These are phyloP conservation scores for Saccharomycopsis fermentans DNA, from an alignment of 805 yeast genomes.

Conservation along the genomic window DNA sequence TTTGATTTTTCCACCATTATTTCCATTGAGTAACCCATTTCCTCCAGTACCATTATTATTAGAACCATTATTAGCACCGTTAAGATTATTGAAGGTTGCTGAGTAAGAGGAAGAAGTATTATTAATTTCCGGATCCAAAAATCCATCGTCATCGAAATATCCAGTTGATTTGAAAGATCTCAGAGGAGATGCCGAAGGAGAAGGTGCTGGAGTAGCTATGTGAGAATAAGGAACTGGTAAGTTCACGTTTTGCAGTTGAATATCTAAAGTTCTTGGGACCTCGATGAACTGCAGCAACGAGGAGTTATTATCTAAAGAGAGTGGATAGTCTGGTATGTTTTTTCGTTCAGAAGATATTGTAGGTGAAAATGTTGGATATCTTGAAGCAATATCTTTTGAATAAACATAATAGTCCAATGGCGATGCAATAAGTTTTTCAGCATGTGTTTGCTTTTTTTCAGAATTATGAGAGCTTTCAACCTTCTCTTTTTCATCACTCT, in stretches of 20 bases:
- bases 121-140: not conserved
- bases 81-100: conserved; percentile 24
- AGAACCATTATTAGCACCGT: not conserved
- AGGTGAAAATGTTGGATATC: conserved; percentile 64
- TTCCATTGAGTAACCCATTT: not conserved
- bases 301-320: conserved; percentile 36
- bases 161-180: conserved; percentile 18
- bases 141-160: not conserved
- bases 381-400: conserved; percentile 58
- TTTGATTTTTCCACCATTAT: conserved; percentile 29
- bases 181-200: conserved; percentile 55
- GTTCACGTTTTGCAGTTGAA: conserved; percentile 33
- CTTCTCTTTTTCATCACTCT: conserved; percentile 10
- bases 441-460: conserved; percentile 14
- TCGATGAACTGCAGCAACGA: conserved; percentile 53
- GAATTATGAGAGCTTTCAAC: not conserved
- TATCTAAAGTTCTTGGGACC: conserved; percentile 42
- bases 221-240: conserved; percentile 50
- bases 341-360: conserved; percentile 25
- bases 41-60: conserved; percentile 20
- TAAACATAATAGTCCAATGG: conserved; percentile 82
- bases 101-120: not conserved
- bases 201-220: conserved; percentile 82
- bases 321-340: conserved; percentile 31
- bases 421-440: conserved; percentile 40